Conservation (phyloP, 306 rosid genomes). For the Cucumis hystrix region DNA sequence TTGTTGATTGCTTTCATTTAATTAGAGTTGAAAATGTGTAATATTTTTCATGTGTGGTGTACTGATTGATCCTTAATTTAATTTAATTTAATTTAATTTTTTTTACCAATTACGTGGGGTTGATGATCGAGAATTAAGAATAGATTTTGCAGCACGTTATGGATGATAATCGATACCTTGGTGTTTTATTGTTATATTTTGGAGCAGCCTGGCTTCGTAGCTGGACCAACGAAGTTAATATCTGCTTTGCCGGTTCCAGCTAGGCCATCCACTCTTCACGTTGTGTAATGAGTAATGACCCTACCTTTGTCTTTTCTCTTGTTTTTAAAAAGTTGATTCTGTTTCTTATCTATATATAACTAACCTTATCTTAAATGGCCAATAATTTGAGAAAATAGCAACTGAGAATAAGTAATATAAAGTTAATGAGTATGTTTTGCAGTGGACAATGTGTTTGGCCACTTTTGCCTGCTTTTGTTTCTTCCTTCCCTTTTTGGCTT, state of each 20-base stretch:
- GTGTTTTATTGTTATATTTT: not conserved
- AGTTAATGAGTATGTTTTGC: not conserved
- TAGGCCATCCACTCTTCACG: not conserved
- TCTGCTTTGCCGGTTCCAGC: not conserved
- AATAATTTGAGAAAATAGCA: not conserved
- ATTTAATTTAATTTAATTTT: too few species aligned
- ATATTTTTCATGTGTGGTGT: not conserved
- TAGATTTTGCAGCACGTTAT: not conserved
- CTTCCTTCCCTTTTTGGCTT: not conserved
- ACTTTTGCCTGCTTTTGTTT: not conserved
- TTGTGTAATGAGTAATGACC: not conserved
- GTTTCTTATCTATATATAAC: not conserved
- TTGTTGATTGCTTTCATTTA: not conserved
- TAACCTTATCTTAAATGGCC: not conserved
- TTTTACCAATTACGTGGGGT: not conserved
- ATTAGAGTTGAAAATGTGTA: not conserved
- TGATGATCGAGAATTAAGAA: not conserved
- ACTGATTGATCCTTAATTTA: not conserved
- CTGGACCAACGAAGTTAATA: not conserved
- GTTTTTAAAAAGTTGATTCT: not conserved
- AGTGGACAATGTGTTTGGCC: not conserved
- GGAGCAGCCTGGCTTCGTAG: constrained; percentile 7
- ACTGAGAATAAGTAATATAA: not conserved
- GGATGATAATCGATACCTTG: not conserved
- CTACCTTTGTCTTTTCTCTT: not conserved